phyloP scores from a whole-genome alignment of 1,139 yeast species.

The Candida mesenterica region DNA sequence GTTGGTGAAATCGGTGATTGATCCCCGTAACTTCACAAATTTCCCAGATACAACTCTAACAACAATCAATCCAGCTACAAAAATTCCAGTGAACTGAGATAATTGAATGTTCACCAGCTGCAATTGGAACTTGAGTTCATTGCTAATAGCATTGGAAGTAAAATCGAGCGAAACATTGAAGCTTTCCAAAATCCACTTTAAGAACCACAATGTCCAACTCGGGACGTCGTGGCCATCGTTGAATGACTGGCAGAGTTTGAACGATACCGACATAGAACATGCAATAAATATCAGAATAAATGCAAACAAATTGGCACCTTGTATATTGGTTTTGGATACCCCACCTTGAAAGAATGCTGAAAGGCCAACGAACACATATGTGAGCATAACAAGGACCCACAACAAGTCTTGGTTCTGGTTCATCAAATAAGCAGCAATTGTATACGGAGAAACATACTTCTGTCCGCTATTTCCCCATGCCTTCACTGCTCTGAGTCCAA shows the following conservation, averaged over 20 bases:
- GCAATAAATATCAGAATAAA: conserved; percentile 42
- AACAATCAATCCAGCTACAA: conserved; percentile 21
- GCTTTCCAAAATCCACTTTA: conserved; percentile 31
- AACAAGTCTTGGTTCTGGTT: conserved; percentile 27
- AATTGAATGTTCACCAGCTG: conserved; percentile 28
- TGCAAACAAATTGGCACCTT: conserved; percentile 26
- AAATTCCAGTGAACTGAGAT: conserved; percentile 22
- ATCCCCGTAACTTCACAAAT: conserved; percentile 23
- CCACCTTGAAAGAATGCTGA: conserved; percentile 31
- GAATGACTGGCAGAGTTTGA: conserved; percentile 56
- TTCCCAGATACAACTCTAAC: conserved; percentile 29
- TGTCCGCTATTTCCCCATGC: conserved; percentile 94
- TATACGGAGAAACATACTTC: conserved; percentile 52
- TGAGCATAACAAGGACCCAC: conserved; percentile 49
- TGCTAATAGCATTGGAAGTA: not conserved
- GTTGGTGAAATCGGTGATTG: conserved; percentile 44
- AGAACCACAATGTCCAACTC: conserved; percentile 24
- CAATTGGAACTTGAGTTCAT: conserved; percentile 24
- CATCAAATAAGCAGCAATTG: conserved; percentile 47
- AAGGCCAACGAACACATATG: conserved; percentile 32
- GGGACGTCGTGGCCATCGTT: conserved; percentile 58
- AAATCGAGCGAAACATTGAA: conserved; percentile 16
- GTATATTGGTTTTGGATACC: conserved; percentile 10
- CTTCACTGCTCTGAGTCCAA: conserved; percentile 59
- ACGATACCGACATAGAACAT: conserved; percentile 45